Base-by-base conservation (phyloP, 2,329 filamentous ascomycete genomes). In the Nannizzia gypsea region DNA sequence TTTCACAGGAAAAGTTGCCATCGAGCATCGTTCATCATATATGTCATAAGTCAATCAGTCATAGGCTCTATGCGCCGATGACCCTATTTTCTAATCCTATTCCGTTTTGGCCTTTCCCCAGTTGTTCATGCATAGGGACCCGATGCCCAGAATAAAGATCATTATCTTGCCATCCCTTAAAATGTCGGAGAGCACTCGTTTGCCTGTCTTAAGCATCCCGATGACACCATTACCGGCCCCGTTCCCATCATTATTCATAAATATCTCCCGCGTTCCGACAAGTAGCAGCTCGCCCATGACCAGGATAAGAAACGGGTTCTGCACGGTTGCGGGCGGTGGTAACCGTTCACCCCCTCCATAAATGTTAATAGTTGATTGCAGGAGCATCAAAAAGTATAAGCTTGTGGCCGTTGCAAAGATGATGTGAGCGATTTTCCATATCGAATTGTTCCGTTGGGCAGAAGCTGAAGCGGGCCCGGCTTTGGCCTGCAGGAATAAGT, bases 351-450 rank as follows among this genome's bases (percentile, higher is more conserved):
- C 56, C 13, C 20, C 36, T 26, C 63, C 63, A 38, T 63, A 64
- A 8, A 61, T 62, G 34, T 36, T 48, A 54, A 74, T 69, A 15
- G 75, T 73, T 36, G 67, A 62, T 28, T 70, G 65, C 42, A 77
- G 66, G 15, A 72, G 61, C 28, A 73, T 67, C 0, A 77, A 63
- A 40, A 77, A 75, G 69, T 85, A 86, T 44, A 80, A 64, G 0
- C 80, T 82, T 22, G 84, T 72, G 1, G 71, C 66, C n/a, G 84
- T 68, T 3, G 82, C 78, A 67, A 85, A 83, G 15, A 84, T 52
- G 3, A 79, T 76, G 66, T 86, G 83, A 8, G 84, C 68, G 22
- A 82, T 69, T 58, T 81, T 79, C 83, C 83, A 85, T 8, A 81
- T 64, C 48, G 64, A 67, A 38, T 68, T 63, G 11, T 67, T 67